A percentile compares a stretch with the other conserved stretches of the same genome.
Evolutionary conservation across 305 asterid genomes (phyloP).

Genomic region (Withania somnifera): DNA sequence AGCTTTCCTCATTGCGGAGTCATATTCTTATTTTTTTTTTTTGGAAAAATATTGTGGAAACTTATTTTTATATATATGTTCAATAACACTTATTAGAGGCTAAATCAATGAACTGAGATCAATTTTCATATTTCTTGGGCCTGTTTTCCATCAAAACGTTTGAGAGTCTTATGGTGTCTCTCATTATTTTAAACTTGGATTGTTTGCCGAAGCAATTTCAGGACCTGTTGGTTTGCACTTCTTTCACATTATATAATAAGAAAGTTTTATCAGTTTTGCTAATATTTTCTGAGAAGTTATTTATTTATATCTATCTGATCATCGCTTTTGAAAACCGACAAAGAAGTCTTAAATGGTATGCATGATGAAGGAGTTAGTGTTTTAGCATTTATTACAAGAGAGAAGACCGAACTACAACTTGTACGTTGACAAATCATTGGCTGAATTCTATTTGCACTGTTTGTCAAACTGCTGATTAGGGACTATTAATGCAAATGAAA

Average conservation of each 20-base stretch:
- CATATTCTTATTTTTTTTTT: neutral
- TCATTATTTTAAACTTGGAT: neutral
- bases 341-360: neutral
- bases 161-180: neutral
- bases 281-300: neutral
- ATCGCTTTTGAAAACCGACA: neutral
- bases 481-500: neutral
- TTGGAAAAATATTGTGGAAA: neutral
- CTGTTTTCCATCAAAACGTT: neutral
- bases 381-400: neutral
- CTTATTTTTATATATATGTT: neutral
- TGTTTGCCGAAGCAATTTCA: neutral
- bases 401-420: neutral
- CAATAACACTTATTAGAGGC: neutral
- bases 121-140: neutral
- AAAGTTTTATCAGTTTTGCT: neutral
- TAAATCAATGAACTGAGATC: neutral
- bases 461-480: neutral
- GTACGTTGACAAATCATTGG: neutral
- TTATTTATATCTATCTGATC: neutral
- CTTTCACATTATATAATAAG: neutral
- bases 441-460: neutral
- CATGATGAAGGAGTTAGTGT: neutral
- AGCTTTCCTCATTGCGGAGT: slow-evolving; percentile 3
- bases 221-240: neutral